Percentiles rank a stretch among this genome's conserved stretches.
Evolutionary conservation across 129 eudicot genomes (phyloP).

Genomic region (Glebionis coronaria): DNA sequence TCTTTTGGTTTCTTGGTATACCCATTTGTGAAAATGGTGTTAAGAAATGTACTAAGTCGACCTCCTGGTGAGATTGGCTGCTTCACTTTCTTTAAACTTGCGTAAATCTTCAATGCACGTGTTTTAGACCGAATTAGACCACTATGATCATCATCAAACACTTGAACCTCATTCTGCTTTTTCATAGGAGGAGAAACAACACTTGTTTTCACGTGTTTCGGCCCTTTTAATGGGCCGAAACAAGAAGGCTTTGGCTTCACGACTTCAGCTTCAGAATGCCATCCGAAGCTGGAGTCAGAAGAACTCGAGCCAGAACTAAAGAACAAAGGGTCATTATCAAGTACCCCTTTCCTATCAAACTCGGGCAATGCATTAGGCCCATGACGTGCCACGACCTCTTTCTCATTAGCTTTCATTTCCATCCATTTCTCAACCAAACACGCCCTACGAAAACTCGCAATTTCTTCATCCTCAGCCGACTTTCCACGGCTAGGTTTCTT

Average conservation of each 20-base stretch:
- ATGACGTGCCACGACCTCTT: slow-evolving; percentile 4
- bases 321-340: slow-evolving; percentile 45
- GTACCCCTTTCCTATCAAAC: slow-evolving; percentile 24
- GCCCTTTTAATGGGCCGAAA: slow-evolving; percentile 35
- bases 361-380: slow-evolving; percentile 24
- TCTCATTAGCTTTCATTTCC: slow-evolving; percentile 49
- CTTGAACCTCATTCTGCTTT: slow-evolving; percentile 22
- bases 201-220: slow-evolving; percentile 45
- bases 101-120: slow-evolving; percentile 52
- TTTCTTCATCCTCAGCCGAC: slow-evolving; percentile 47
- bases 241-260: slow-evolving; percentile 37
- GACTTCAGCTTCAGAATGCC: slow-evolving; percentile 42
- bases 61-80: slow-evolving; percentile 88
- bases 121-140: slow-evolving; percentile 45
- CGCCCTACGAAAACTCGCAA: slow-evolving; percentile 48
- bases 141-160: slow-evolving; percentile 31
- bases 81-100: slow-evolving; percentile 67
- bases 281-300: slow-evolving; percentile 65
- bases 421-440: slow-evolving; percentile 76
- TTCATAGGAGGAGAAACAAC: background rate
- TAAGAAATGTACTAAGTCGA: slow-evolving; percentile 50
- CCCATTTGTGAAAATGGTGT: slow-evolving; percentile 48
- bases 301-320: slow-evolving; percentile 70
- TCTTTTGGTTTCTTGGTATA: slow-evolving; percentile 40
- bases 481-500: slow-evolving; percentile 26